Conservation (phyloP, 495 filamentous ascomycete genomes). For the Melanomma pulvis-pyrius region DNA sequence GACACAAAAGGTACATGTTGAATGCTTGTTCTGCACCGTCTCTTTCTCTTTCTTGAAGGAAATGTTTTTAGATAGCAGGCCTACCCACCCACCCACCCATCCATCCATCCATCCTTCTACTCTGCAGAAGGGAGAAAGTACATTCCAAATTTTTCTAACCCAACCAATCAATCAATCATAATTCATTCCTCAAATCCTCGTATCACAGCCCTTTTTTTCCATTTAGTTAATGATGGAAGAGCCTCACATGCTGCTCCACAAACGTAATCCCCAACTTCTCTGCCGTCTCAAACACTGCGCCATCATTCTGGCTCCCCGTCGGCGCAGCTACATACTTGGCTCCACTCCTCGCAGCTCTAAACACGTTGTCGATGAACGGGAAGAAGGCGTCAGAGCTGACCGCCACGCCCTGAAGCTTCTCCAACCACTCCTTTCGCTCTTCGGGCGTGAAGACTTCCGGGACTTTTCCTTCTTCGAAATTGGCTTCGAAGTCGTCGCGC, state of each 20-base stretch:
- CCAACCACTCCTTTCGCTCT: slow-evolving; percentile 82
- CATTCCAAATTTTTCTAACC: too few relatives aligned
- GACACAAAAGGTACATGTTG: not conserved
- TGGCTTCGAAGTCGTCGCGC: slow-evolving; percentile 79
- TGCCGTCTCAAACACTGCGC: slow-evolving; percentile 84
- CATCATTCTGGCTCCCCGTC: slow-evolving; percentile 90
- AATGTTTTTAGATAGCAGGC: not conserved
- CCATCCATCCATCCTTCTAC: too few relatives aligned
- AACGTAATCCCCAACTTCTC: slow-evolving; percentile 91
- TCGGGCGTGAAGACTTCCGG: slow-evolving; percentile 78
- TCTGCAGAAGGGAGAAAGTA: too few relatives aligned
- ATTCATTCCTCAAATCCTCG: not conserved
- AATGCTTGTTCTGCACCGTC: not conserved
- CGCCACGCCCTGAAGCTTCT: slow-evolving; percentile 77
- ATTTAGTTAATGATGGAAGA: slow-evolving; percentile 80
- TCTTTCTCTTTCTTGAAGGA: not conserved
- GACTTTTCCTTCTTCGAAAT: slow-evolving; percentile 79
- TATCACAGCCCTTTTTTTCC: not conserved
- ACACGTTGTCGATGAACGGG: slow-evolving; percentile 97
- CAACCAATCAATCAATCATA: not conserved
- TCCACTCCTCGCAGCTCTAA: slow-evolving; percentile 82
- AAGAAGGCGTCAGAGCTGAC: slow-evolving; percentile 96
- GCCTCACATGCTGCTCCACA: slow-evolving; percentile 81
- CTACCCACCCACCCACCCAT: not conserved
- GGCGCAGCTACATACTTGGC: slow-evolving; percentile 96